A percentile compares a stretch with the other conserved stretches of the same genome.
Conservation (phyloP, 2,329 filamentous ascomycete genomes). For the Ascosphaera apis region DNA sequence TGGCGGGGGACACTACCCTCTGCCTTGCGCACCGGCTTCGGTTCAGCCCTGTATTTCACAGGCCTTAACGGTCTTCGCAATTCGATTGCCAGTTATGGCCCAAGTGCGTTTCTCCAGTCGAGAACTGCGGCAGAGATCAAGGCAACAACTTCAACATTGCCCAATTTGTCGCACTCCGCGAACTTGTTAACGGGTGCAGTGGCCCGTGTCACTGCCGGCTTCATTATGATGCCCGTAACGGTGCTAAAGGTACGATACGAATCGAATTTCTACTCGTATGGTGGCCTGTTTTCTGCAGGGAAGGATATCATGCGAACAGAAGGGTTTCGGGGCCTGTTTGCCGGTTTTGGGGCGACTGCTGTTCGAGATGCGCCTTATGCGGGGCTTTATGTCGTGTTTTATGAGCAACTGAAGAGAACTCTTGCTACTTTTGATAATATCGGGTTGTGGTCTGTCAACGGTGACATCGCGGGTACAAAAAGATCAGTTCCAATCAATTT, state of each 20-base stretch:
- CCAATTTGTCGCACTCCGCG: constrained; percentile 58
- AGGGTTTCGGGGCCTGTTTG: constrained; percentile 68
- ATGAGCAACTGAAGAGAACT: constrained; percentile 36
- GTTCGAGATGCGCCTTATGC: constrained; percentile 92
- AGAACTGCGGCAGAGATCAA: not conserved
- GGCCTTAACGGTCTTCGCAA: constrained; percentile 66
- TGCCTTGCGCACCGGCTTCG: constrained; percentile 78
- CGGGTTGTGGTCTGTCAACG: constrained; percentile 3
- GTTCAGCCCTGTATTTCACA: constrained; percentile 85
- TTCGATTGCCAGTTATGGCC: constrained; percentile 26
- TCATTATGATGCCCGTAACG: constrained; percentile 86
- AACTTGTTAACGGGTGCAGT: constrained; percentile 70
- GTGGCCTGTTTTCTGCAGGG: constrained; percentile 48
- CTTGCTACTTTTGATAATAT: constrained; percentile 10
- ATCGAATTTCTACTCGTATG: constrained; percentile 64
- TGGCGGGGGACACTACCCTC: constrained; percentile 89
- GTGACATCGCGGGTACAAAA: too few species aligned
- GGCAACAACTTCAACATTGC: constrained; percentile 44
- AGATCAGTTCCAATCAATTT: constrained; percentile 47
- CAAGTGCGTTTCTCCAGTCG: constrained; percentile 16
- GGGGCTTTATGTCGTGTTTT: constrained; percentile 80
- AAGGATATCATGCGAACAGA: constrained; percentile 50
- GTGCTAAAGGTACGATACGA: constrained; percentile 95
- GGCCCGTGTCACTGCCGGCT: constrained; percentile 66
- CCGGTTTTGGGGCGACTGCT: constrained; percentile 81